Evolutionary conservation across 139 green algal species (phyloP).

Genomic region (Coelastrella sp.): DNA sequence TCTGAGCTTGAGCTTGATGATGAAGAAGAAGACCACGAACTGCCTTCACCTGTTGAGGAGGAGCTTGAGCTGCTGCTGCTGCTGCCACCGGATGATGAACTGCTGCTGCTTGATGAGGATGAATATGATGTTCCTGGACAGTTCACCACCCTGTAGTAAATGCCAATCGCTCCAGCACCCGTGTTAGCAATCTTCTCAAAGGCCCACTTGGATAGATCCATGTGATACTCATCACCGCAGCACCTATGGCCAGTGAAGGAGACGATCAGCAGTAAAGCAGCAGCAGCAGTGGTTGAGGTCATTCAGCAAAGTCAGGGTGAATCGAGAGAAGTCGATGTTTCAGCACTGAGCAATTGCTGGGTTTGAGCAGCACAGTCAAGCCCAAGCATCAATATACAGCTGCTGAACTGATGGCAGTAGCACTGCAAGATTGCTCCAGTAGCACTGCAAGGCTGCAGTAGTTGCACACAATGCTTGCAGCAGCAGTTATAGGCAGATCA

Average conservation of each 20-base stretch:
- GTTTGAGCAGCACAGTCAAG: background rate
- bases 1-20: background rate
- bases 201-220: constrained; percentile 8
- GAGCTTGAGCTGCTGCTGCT: constrained; percentile 12
- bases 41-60: background rate
- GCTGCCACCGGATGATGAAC: background rate
- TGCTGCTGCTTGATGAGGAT: constrained; percentile 1
- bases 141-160: background rate
- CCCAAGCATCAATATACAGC: background rate
- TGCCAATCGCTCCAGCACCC: background rate
- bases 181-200: constrained; percentile 21
- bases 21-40: background rate
- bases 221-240: constrained; percentile 36
- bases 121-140: background rate
- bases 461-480: background rate
- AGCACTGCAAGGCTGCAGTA: background rate
- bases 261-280: background rate
- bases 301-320: background rate
- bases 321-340: background rate
- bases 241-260: background rate
- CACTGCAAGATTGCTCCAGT: background rate
- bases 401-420: background rate
- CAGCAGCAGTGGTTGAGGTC: background rate
- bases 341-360: background rate
- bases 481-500: background rate